Evolutionary conservation across 306 rosid species (phyloP).

Genomic region (Fragaria iinumae): DNA sequence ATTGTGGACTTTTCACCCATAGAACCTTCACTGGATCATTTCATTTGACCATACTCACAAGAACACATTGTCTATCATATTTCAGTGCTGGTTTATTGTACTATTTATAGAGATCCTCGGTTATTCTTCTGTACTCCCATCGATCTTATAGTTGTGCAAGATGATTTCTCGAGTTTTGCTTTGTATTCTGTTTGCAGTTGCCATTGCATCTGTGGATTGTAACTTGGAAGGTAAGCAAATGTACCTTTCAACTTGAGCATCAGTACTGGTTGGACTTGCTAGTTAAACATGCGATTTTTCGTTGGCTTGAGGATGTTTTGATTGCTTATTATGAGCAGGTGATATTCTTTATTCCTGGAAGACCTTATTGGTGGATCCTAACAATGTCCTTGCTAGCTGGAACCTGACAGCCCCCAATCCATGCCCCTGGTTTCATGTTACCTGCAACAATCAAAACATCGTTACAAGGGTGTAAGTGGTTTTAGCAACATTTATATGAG

Average conservation of each 20-base stretch:
- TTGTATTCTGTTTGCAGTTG: slow-evolving; percentile 14
- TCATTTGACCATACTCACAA: neutral
- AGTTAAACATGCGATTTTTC: neutral
- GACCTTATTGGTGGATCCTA: slow-evolving; percentile 21
- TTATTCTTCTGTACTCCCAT: no score
- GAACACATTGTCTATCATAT: neutral
- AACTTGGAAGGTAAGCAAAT: slow-evolving; percentile 23
- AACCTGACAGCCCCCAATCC: slow-evolving; percentile 26
- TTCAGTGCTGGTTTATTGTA: neutral
- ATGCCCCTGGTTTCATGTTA: slow-evolving; percentile 34
- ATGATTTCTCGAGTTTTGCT: slow-evolving; percentile 16
- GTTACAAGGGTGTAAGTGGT: slow-evolving; percentile 29
- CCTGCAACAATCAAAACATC: neutral
- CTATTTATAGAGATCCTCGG: neutral
- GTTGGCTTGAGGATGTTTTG: neutral
- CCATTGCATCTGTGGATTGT: slow-evolving; percentile 30
- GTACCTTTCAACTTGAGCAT: neutral
- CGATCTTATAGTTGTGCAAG: neutral
- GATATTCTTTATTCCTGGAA: slow-evolving; percentile 30
- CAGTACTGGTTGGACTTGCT: neutral
- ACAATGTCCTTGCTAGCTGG: slow-evolving; percentile 37
- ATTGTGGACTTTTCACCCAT: neutral
- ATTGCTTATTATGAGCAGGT: slow-evolving; percentile 2
- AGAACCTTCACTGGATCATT: neutral
- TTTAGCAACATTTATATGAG: neutral